These are phyloP conservation scores for Dunaliella primolecta DNA, from an alignment of 139 green algal species.

Conservation along the genomic window DNA sequence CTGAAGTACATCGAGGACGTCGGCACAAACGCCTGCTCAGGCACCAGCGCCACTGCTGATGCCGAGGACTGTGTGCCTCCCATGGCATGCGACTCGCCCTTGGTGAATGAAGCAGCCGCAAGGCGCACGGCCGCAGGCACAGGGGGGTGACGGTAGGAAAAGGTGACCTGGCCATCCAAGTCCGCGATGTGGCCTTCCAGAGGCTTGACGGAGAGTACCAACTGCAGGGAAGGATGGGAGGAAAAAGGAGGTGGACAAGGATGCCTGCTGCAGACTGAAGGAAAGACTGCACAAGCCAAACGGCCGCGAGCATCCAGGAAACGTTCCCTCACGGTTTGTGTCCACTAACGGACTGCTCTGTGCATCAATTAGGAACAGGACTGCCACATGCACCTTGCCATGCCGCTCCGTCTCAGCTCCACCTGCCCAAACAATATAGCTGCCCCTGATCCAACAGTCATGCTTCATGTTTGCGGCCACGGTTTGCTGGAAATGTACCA, in stretches of 20 bases:
- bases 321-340: too few species aligned
- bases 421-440: too few species aligned
- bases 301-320: too few species aligned
- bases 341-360: too few species aligned
- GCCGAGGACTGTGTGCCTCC: background rate
- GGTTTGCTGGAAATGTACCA: too few species aligned
- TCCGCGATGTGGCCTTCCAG: slow-evolving; percentile 16
- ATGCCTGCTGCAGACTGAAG: too few species aligned
- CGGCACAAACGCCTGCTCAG: background rate
- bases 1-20: slow-evolving; percentile 19
- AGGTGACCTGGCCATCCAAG: slow-evolving; percentile 12
- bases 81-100: background rate
- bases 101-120: background rate
- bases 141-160: background rate
- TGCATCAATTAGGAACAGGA: too few species aligned
- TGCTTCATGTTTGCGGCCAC: too few species aligned
- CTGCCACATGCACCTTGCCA: too few species aligned
- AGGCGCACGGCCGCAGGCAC: background rate
- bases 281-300: too few species aligned
- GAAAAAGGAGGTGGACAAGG: background rate
- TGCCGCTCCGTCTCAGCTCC: too few species aligned
- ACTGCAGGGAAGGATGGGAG: background rate
- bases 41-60: background rate
- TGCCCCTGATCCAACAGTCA: too few species aligned
- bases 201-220: slow-evolving; percentile 6